A percentile compares a stretch with the other conserved stretches of the same genome.
Conservation (phyloP, 2,329 filamentous ascomycete species). For the Cercospora citrullina region DNA sequence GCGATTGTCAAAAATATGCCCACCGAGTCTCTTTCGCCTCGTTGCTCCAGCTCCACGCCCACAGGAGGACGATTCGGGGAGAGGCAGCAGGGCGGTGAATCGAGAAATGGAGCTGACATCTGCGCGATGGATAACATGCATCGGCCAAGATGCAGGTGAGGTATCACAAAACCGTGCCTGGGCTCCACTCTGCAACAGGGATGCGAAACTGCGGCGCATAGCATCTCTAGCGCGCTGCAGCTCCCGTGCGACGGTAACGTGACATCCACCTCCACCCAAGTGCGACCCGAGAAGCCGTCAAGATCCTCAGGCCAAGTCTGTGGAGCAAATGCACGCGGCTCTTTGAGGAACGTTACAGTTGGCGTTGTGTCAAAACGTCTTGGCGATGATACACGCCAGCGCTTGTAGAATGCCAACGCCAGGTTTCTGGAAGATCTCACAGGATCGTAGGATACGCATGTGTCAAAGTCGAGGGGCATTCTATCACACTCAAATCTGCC, state of each 20-base stretch:
- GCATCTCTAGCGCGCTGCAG: slow-evolving; percentile 11
- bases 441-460: slow-evolving; percentile 1
- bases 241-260: slow-evolving; percentile 7
- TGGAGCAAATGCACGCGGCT: slow-evolving; percentile 8
- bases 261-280: slow-evolving; percentile 5
- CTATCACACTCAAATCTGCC: slow-evolving; percentile 1
- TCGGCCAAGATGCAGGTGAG: slow-evolving; percentile 9
- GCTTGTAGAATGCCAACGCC: background rate
- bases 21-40: background rate
- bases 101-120: background rate
- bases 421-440: slow-evolving; percentile 2
- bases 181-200: slow-evolving; percentile 4
- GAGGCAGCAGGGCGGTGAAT: background rate
- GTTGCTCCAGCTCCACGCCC: background rate
- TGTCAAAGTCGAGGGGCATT: background rate
- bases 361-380: slow-evolving; percentile 1
- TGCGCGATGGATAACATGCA: background rate
- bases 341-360: slow-evolving; percentile 6
- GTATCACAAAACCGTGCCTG: slow-evolving; percentile 15
- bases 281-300: background rate
- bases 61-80: background rate
- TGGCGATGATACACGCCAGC: background rate
- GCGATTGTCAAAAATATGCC: background rate
- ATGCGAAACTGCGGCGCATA: slow-evolving; percentile 10
- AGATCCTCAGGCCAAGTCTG: slow-evolving; percentile 6